phyloP scores from a whole-genome alignment of 306 rosid genomes.

The Arachis stenosperma region DNA sequence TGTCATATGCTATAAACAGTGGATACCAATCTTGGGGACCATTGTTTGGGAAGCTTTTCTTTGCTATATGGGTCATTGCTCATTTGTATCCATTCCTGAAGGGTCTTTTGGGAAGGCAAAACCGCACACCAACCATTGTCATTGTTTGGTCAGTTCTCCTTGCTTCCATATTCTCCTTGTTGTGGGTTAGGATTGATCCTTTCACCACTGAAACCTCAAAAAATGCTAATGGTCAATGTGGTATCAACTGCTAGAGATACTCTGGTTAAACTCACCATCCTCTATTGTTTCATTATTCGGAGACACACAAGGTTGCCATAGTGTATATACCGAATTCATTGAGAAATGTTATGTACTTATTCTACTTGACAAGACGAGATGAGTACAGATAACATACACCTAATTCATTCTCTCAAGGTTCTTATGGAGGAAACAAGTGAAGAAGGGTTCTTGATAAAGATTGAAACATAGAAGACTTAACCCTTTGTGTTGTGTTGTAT shows the following conservation, averaged over 20 bases:
- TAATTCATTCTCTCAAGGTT: constrained; percentile 35
- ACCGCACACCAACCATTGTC: constrained; percentile 90
- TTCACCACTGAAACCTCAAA: constrained; percentile 54
- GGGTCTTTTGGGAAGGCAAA: constrained; percentile 89
- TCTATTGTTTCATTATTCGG: constrained; percentile 17
- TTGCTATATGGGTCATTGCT: constrained; percentile 91
- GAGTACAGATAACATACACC: no score
- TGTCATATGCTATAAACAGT: constrained; percentile 83
- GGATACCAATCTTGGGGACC: constrained; percentile 99
- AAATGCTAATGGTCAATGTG: constrained; percentile 71
- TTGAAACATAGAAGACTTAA: neutral
- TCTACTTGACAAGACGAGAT: no score
- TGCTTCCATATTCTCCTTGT: constrained; percentile 87
- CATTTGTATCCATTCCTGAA: constrained; percentile 92
- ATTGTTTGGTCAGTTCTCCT: constrained; percentile 90
- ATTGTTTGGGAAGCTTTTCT: constrained; percentile 79
- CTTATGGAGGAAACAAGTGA: constrained; percentile 7
- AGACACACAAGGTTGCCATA: constrained; percentile 28
- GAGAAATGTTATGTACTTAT: no score
- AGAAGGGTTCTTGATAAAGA: neutral
- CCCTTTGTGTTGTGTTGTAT: neutral
- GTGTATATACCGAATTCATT: constrained; percentile 51
- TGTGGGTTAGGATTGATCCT: constrained; percentile 78
- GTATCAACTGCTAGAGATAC: constrained; percentile 62
- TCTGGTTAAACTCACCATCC: no score